A percentile compares a stretch with the other conserved stretches of the same genome.
Evolutionary conservation across 176 grass and related monocot species (phyloP).

Genomic region (Poa annua): DNA sequence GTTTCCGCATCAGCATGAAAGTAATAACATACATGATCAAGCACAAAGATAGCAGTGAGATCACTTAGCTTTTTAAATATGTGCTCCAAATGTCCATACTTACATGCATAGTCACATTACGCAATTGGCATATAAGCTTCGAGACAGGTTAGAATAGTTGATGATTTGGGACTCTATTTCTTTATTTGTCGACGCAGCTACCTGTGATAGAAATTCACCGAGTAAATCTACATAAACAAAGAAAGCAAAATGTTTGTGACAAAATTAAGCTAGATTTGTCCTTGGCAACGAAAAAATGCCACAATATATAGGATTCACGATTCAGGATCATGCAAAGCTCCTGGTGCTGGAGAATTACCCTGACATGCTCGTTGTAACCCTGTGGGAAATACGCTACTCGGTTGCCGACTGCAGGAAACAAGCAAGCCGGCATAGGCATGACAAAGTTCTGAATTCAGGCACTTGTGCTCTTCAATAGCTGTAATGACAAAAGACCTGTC

Average conservation of each 20-base stretch:
- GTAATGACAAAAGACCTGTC: constrained; percentile 27
- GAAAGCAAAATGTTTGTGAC: too few species aligned
- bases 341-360: background rate
- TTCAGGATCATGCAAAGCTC: constrained; percentile 6
- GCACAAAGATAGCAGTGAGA: constrained; percentile 9
- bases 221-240: too few species aligned
- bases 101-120: too few species aligned
- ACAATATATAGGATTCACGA: constrained; percentile 11
- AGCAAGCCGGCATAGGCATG: constrained; percentile 97
- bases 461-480: constrained; percentile 80
- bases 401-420: constrained; percentile 83
- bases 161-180: too few species aligned
- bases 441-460: constrained; percentile 94
- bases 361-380: constrained; percentile 96
- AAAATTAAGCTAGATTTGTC: too few species aligned
- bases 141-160: too few species aligned
- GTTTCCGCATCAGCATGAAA: constrained; percentile 84
- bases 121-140: too few species aligned
- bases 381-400: constrained; percentile 95
- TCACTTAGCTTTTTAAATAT: background rate
- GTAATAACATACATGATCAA: constrained; percentile 22
- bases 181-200: too few species aligned
- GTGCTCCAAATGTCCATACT: too few species aligned
- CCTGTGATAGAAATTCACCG: too few species aligned
- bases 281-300: too few species aligned